Evolutionary conservation across 495 filamentous ascomycete genomes (phyloP).

Genomic region (Aspergillus campestris): DNA sequence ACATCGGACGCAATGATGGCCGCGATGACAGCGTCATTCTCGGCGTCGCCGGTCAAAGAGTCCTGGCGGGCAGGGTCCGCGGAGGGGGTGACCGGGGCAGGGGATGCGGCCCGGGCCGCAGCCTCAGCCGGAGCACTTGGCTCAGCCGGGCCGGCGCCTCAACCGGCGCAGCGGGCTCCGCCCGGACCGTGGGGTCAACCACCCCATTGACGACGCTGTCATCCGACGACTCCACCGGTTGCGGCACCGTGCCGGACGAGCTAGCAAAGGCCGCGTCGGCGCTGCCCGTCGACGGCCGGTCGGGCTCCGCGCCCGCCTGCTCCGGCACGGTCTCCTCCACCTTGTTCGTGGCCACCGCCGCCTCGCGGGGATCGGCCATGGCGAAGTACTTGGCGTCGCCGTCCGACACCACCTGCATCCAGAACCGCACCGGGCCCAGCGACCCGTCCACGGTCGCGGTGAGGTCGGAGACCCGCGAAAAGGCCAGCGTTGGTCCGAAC

Average conservation of each 20-base stretch:
- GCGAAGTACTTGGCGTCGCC: slow-evolving; percentile 39
- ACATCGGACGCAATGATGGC: slow-evolving; percentile 17
- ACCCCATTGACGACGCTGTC: neutral
- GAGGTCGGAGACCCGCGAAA: slow-evolving; percentile 30
- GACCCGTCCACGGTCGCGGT: slow-evolving; percentile 25
- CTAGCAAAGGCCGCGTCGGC: slow-evolving; percentile 23
- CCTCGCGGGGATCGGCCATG: slow-evolving; percentile 29
- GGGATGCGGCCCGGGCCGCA: no score
- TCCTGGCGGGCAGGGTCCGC: slow-evolving; percentile 7
- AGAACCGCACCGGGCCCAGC: slow-evolving; percentile 26
- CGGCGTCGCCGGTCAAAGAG: slow-evolving; percentile 5
- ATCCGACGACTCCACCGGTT: neutral
- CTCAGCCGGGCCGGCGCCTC: neutral
- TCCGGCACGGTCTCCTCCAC: slow-evolving; percentile 28
- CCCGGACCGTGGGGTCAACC: neutral
- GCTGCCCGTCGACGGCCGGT: slow-evolving; percentile 9
- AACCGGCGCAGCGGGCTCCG: neutral
- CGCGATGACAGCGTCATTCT: slow-evolving; percentile 18
- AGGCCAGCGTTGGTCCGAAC: slow-evolving; percentile 27
- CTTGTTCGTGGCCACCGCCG: slow-evolving; percentile 23
- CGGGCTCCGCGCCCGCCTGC: slow-evolving; percentile 15
- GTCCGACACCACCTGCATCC: slow-evolving; percentile 37
- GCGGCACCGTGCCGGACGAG: slow-evolving; percentile 17
- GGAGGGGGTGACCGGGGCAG: neutral
- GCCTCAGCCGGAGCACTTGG: neutral